Evolutionary conservation across 768 basidiomycete species (phyloP), one percentile per base, ranked within the genome.

Genomic region (Naganishia friedmannii): DNA sequence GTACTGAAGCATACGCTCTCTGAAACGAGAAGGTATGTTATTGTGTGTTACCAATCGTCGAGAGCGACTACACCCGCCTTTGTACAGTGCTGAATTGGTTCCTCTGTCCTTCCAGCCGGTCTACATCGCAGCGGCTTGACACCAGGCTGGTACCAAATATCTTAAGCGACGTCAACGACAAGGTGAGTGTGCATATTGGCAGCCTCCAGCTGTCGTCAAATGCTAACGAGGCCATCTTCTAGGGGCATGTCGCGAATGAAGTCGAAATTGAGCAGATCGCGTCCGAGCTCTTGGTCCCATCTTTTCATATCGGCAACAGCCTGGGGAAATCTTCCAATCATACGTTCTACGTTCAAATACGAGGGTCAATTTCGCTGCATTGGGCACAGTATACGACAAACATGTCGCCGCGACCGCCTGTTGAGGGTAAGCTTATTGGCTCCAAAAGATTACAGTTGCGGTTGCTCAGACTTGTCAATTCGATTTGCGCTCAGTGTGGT

Each of bases 211-310:
- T 17, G 32, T 28, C 37, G 19, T 28, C 10, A 4, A 10, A n/a
- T 37, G 56, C 73, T 75, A 45, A 74, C 13, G 3, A 42, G 37
- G 9, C n/a, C 29, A 28, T 42, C 9, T 10, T n/a, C 10, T 71
- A 96, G 93, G 96, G 96, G 2, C 92, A 94, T 77, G 95, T 98
- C 12, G 95, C 95, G 3, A 99, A 99, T 77, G 96, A 98, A 80
- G 96, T 99, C 1, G 96, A 99, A 82, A 96, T 93, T 0, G 96
- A 99, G 79, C 96, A 99, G 77, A 95, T 99, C 19, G 79, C 79
- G 3, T 80, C 79, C 12, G 79, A 80, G 69, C 77, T 78, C 3
- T 70, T 79, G 19, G 70, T 76, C 6, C 79, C 79, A 10, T 67
- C 76, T 13, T 80, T 80, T 46, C 68, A 71, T 13, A 65, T 53